Base-by-base conservation (phyloP, 768 basidiomycete genomes). In the Tricholoma terreum region DNA sequence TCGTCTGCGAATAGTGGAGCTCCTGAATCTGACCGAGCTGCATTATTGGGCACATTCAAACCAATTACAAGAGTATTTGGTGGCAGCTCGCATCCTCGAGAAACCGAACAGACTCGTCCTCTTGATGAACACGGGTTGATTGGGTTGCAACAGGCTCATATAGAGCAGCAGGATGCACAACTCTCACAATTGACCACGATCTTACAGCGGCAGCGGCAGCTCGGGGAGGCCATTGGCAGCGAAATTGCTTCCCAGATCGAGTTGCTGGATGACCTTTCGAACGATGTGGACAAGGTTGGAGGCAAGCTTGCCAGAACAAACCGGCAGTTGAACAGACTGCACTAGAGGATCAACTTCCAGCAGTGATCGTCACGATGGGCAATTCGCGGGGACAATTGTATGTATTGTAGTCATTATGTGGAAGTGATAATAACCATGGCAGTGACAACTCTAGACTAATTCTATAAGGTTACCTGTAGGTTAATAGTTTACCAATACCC, bases 221-320 rank as follows among this genome's bases (percentile, higher is more conserved):
- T 98, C 10, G 96, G 94, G 17, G 78, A 89, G 57, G 93, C 92
- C 7, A 97, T 98, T 57, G 81, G 83, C 50, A 80, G 79, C 50
- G 96, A 98, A 72, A 84, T 98, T 61, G 79, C 77, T 10, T 72
- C 84, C 58, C 96, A 98, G 70, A 94, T 86, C 62, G 92, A 94
- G 66, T 71, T 95, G 72, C 72, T 98, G 65, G 92, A 97, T 67
- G 83, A 85, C 68, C 74, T 98, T 59, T 78, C 84, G 6, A 71
- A 79, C 40, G 87, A 92, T 14, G 89, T 96, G 31, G 93, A 95
- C 68, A 74, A 75, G 22, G 87, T 90, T 2, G 87, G 87, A 34
- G 80, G 79, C 38, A 95, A 94, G 76, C 78, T 98, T 55, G 81
- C 83, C n/a, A 73, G 77, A 17, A 84, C 94, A 17, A 92, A 89